These are phyloP conservation scores for Takakia lepidozioides DNA, from an alignment of 225 moss, liverwort and hornwort species.

Conservation along the genomic window DNA sequence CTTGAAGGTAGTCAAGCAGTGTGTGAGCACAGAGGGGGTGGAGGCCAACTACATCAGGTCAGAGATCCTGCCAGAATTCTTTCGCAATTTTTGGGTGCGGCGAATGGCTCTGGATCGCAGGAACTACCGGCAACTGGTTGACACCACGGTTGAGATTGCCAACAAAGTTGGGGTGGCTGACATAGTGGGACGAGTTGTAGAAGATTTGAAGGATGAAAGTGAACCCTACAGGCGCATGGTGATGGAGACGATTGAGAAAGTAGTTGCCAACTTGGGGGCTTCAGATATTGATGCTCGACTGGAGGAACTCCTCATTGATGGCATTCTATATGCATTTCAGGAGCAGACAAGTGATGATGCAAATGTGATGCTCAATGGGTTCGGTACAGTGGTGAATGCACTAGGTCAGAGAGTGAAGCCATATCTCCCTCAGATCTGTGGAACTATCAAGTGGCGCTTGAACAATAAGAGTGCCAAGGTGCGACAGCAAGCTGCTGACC, in stretches of 20 bases:
- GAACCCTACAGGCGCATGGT: constrained; percentile 99
- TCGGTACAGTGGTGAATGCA: constrained; percentile 97
- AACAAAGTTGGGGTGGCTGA: constrained; percentile 97
- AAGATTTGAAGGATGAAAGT: constrained; percentile 98
- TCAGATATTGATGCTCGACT: constrained; percentile 95
- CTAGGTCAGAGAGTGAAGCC: constrained; percentile 96
- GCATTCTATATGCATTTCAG: constrained; percentile 97
- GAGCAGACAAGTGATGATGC: constrained; percentile 99
- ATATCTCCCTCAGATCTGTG: constrained; percentile 96
- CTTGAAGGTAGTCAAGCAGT: constrained; percentile 96
- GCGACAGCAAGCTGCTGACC: constrained; percentile 95
- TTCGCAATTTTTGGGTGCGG: constrained; percentile 97
- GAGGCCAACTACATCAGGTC: constrained; percentile 80
- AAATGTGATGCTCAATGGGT: constrained; percentile 98
- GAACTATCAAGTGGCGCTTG: constrained; percentile 98
- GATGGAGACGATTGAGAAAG: constrained; percentile 99
- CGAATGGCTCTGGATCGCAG: constrained; percentile 99
- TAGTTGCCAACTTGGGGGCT: constrained; percentile 91
- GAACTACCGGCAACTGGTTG: constrained; percentile 97
- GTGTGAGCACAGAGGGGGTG: constrained; percentile 98
- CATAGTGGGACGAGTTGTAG: constrained; percentile 94
- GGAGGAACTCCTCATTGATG: constrained; percentile 92
- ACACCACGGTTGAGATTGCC: constrained; percentile 95
- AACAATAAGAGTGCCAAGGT: constrained; percentile 99
- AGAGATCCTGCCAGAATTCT: constrained; percentile 96